Percentiles rank a stretch among this genome's conserved stretches.
Evolutionary conservation across 2,329 filamentous ascomycete genomes (phyloP).

Genomic region (Penicillium sp.): DNA sequence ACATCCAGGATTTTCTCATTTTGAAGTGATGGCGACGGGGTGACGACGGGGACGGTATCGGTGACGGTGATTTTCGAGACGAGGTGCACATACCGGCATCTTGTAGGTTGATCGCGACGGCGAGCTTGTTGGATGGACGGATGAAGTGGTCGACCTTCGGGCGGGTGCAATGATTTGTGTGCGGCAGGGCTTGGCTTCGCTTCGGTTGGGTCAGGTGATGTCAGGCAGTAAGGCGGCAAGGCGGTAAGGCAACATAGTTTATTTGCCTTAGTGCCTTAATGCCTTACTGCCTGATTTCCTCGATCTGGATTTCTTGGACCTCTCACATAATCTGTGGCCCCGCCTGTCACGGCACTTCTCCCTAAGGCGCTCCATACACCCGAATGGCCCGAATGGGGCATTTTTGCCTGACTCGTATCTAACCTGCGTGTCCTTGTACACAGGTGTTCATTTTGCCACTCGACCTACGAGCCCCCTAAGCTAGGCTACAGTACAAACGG

Average conservation of each 20-base stretch:
- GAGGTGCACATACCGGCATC: slow-evolving; percentile 54
- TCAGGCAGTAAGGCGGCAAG: slow-evolving; percentile 11
- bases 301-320: too few species aligned
- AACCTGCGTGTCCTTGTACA: too few species aligned
- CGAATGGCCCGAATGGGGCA: background rate
- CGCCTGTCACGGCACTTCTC: background rate
- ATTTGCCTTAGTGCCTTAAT: background rate
- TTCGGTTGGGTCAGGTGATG: slow-evolving; percentile 41
- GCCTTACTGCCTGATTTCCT: background rate
- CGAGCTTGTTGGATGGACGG: slow-evolving; percentile 40
- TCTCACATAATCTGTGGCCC: background rate
- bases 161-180: slow-evolving; percentile 36
- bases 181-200: slow-evolving; percentile 46
- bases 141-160: slow-evolving; percentile 39
- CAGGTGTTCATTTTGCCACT: background rate
- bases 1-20: background rate
- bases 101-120: slow-evolving; percentile 50
- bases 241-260: slow-evolving; percentile 1
- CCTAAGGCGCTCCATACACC: background rate
- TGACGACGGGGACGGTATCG: slow-evolving; percentile 1
- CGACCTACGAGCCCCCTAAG: background rate
- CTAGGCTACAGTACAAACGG: background rate
- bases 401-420: background rate
- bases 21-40: slow-evolving; percentile 1
- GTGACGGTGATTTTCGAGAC: slow-evolving; percentile 6